Conservation (phyloP, 2,329 filamentous ascomycete species). For the Fusarium sulawesiense region DNA sequence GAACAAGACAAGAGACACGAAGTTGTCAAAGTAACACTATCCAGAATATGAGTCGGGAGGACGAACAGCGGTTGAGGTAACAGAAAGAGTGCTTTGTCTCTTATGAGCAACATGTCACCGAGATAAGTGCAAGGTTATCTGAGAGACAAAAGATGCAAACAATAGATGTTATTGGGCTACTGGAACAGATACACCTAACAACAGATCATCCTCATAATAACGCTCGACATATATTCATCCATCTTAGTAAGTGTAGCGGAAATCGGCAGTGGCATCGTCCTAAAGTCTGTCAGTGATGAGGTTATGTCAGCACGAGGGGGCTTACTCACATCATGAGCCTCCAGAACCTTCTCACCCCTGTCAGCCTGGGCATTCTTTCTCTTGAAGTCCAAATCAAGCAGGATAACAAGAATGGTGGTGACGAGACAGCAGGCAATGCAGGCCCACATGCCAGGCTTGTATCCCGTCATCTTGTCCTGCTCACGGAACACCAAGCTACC, state of each 20-base stretch:
- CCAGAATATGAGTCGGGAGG: slow-evolving; percentile 16
- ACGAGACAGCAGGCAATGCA: slow-evolving; percentile 64
- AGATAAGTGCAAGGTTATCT: slow-evolving; percentile 10
- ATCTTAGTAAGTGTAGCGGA: slow-evolving; percentile 52
- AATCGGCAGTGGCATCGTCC: slow-evolving; percentile 47
- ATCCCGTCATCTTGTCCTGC: slow-evolving; percentile 63
- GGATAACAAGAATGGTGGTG: slow-evolving; percentile 59
- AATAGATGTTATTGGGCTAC: slow-evolving; percentile 16
- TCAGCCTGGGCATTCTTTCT: slow-evolving; percentile 63
- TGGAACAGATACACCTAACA: slow-evolving; percentile 20
- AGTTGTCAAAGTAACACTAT: slow-evolving; percentile 32
- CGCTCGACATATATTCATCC: neutral
- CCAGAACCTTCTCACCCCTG: slow-evolving; percentile 63
- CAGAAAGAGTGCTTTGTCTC: slow-evolving; percentile 8
- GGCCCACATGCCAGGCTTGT: slow-evolving; percentile 66
- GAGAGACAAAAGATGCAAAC: slow-evolving; percentile 11
- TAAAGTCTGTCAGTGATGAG: slow-evolving; percentile 32
- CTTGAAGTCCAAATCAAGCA: slow-evolving; percentile 55
- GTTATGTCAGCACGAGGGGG: neutral
- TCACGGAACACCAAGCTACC: slow-evolving; percentile 78
- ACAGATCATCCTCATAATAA: neutral
- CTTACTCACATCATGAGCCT: slow-evolving; percentile 60
- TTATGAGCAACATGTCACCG: slow-evolving; percentile 25
- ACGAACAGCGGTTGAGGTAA: slow-evolving; percentile 23
- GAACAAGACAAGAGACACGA: slow-evolving; percentile 39